phyloP scores from a whole-genome alignment of 2,329 filamentous ascomycete genomes.

The Arthrobotrys entomopaga region DNA sequence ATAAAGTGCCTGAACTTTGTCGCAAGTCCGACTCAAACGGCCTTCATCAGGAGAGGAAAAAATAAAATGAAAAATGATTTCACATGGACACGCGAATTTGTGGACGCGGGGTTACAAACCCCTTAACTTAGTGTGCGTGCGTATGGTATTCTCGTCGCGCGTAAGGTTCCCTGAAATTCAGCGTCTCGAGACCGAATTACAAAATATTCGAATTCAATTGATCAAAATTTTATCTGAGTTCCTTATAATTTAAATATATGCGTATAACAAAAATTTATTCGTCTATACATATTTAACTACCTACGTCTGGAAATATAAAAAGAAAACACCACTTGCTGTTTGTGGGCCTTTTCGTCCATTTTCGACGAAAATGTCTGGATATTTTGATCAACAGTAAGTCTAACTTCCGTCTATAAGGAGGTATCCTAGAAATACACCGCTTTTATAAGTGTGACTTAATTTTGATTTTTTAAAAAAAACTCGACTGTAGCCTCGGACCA shows the following conservation, averaged over 20 bases:
- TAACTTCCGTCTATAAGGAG: not conserved
- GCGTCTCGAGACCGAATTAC: no score
- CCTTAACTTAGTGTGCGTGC: not conserved
- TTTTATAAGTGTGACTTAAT: no score
- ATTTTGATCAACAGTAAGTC: not conserved
- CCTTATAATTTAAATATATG: no score
- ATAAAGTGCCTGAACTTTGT: conserved; percentile 39
- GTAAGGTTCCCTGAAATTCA: no score
- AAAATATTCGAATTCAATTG: not conserved
- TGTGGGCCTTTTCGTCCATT: not conserved
- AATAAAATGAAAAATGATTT: conserved; percentile 11
- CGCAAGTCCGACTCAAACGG: not conserved
- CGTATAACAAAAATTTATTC: no score
- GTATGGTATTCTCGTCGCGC: no score
- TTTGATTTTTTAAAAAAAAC: no score
- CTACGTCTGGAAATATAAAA: conserved; percentile 1
- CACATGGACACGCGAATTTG: conserved; percentile 24
- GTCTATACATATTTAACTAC: no score
- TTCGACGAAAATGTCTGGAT: conserved; percentile 3
- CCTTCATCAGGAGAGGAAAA: not conserved
- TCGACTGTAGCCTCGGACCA: not conserved
- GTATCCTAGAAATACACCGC: not conserved
- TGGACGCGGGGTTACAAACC: not conserved
- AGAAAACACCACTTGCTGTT: no score
- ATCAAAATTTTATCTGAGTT: not conserved